Base-by-base conservation (phyloP, 371 early-diverging fungal species). In the Fennellomyces sp. region DNA sequence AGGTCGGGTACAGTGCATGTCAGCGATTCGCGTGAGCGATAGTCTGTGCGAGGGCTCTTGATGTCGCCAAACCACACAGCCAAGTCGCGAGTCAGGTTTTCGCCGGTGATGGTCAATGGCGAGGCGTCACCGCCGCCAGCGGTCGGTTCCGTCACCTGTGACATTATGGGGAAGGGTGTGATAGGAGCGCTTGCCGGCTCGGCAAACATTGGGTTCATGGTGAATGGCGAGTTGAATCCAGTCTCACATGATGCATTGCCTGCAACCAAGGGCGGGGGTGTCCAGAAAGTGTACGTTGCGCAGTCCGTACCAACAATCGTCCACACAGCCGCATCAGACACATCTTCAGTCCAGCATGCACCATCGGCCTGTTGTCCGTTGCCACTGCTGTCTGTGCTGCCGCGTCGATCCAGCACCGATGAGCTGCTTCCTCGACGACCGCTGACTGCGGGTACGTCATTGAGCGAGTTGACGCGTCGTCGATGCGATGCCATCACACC, bases 271-370 rank as follows among this genome's bases (percentile, higher is more conserved):
- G 55, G 55, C 2, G 55, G 55, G 31, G 88, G 86, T 25, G 84
- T 83, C 76, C 83, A 85, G 57, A 91, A 90, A 55, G 88, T 87
- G 68, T 91, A 91, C 23, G 80, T 85, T 5, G 90, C 89, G 55
- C 89, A 90, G 61, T 92, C 87, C 0, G 93, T 91, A 30, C 93
- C 92, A 11, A 94, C 94, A 66, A 94, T 89, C 4, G 94, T 94
- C 94, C 94, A 94, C 1, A 94, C 91, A 0, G 92, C 86, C 2
- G 85, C 83, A 78, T 94, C 95, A 2, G 90, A 88, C 23, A 93
- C 93, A 71, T 94, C 93, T 67, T 91, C 91, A 10, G 87, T 84
- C 93, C 93, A 92, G 52, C 86, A 78, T 15, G 81, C 68, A 25
- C 84, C 80, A 50, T 75, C 80, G 12, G 57, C 19, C 25, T 49